phyloP scores from a whole-genome alignment of 192 early-diverging fungal species.

The Backusella luteola region DNA sequence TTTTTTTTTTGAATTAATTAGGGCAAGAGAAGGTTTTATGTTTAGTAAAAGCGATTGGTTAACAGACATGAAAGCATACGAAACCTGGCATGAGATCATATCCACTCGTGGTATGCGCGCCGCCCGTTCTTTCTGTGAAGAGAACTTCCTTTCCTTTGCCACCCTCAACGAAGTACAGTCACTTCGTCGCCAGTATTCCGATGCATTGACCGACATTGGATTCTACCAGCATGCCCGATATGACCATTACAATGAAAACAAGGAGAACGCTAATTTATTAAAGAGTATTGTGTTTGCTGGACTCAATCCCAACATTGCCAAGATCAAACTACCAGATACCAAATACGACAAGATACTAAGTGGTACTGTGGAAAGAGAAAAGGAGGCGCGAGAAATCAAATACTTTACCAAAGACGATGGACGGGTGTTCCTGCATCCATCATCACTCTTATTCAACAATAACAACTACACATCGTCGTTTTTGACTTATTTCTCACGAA shows the following conservation, averaged over 20 bases:
- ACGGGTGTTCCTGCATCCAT: conserved; percentile 83
- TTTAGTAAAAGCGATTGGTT: conserved; percentile 65
- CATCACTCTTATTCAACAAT: conserved; percentile 67
- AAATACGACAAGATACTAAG: conserved; percentile 71
- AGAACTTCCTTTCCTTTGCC: conserved; percentile 65
- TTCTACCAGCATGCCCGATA: conserved; percentile 42
- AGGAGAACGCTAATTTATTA: conserved; percentile 59
- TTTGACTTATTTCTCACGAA: conserved; percentile 66
- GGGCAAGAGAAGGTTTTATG: conserved; percentile 42
- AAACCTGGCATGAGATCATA: conserved; percentile 39
- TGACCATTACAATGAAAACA: conserved; percentile 56
- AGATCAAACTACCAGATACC: conserved; percentile 66
- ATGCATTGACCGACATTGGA: conserved; percentile 57
- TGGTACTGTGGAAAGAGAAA: conserved; percentile 70
- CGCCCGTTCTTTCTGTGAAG: conserved; percentile 30
- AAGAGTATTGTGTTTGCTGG: conserved; percentile 80
- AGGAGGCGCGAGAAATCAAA: conserved; percentile 69
- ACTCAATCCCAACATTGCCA: conserved; percentile 79
- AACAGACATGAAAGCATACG: conserved; percentile 54
- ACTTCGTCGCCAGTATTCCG: conserved; percentile 57
- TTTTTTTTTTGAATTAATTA: conserved; percentile 6
- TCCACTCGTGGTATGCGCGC: conserved; percentile 32
- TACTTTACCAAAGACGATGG: conserved; percentile 66
- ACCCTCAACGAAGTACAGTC: conserved; percentile 62
- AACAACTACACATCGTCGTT: conserved; percentile 63